Percentiles rank a stretch among this genome's conserved stretches.
These are phyloP conservation scores for Coemansia sp. DNA, from an alignment of 192 early-diverging fungal species.

Conservation along the genomic window DNA sequence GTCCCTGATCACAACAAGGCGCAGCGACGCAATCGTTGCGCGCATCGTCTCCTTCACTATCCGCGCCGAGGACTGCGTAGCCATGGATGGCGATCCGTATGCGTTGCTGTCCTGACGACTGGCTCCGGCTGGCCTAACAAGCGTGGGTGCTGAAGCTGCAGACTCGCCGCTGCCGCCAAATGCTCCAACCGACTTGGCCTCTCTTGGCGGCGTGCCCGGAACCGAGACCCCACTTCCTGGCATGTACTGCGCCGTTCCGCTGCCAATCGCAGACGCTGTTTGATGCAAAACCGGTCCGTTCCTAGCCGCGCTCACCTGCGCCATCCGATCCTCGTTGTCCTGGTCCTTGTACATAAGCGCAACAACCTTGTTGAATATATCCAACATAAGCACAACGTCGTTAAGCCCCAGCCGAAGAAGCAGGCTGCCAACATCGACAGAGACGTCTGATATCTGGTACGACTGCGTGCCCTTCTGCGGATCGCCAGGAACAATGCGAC, in stretches of 20 bases:
- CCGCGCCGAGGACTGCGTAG: slow-evolving; percentile 4
- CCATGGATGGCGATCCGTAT: slow-evolving; percentile 1
- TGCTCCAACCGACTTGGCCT: not conserved
- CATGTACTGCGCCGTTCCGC: not conserved
- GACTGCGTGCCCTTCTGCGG: slow-evolving; percentile 12
- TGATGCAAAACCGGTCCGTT: not conserved
- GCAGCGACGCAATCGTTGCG: slow-evolving; percentile 37
- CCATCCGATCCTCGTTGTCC: not conserved
- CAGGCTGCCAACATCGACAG: slow-evolving; percentile 73
- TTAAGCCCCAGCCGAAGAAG: slow-evolving; percentile 84
- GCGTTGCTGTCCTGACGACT: not conserved
- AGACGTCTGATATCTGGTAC: slow-evolving; percentile 63
- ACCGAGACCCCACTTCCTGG: not conserved
- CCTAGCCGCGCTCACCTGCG: not conserved
- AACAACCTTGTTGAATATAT: slow-evolving; percentile 74
- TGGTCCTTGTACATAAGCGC: slow-evolving; percentile 57
- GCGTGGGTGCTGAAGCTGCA: slow-evolving; percentile 13
- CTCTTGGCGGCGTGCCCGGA: not conserved
- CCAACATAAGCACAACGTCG: slow-evolving; percentile 77
- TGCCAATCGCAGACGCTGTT: not conserved
- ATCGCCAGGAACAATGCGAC: slow-evolving; percentile 60
- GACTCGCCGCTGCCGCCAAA: slow-evolving; percentile 10
- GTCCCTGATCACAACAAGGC: slow-evolving; percentile 87
- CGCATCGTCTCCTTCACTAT: slow-evolving; percentile 53
- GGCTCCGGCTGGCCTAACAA: slow-evolving; percentile 1